Conservation (phyloP, 176 grass and related monocot genomes). For the Triticum aestivum region DNA sequence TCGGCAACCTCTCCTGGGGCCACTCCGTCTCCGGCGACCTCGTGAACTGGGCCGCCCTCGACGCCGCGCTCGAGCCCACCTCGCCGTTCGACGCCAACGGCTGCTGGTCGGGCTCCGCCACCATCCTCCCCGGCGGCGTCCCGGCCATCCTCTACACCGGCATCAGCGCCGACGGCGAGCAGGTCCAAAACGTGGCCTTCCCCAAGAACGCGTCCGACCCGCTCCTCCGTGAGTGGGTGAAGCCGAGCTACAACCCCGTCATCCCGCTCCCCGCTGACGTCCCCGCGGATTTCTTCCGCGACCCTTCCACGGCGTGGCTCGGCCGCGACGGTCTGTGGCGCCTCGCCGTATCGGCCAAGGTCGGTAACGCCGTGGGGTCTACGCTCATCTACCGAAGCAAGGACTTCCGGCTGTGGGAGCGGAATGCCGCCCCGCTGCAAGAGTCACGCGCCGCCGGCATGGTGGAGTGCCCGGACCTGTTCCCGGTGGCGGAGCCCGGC, state of each 20-base stretch:
- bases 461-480: constrained; percentile 83
- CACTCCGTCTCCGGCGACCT: constrained; percentile 82
- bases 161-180: constrained; percentile 5
- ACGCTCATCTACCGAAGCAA: constrained; percentile 48
- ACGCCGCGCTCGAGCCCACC: constrained; percentile 39
- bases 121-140: constrained; percentile 39
- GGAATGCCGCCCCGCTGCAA: constrained; percentile 36
- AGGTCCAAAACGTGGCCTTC: constrained; percentile 78
- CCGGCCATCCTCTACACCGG: constrained; percentile 78
- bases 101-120: constrained; percentile 67
- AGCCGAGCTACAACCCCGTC: constrained; percentile 71
- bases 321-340: constrained; percentile 66
- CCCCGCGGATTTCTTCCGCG: constrained; percentile 35
- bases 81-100: constrained; percentile 61
- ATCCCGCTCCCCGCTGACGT: constrained; percentile 43
- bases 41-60: constrained; percentile 58
- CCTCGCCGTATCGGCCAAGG: constrained; percentile 36
- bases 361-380: constrained; percentile 14
- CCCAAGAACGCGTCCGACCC: constrained; percentile 47
- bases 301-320: constrained; percentile 69
- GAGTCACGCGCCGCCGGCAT: constrained; percentile 29
- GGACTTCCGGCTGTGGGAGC: constrained; percentile 52
- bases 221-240: constrained; percentile 54
- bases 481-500: constrained; percentile 44
- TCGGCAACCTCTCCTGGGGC: constrained; percentile 67